These are phyloP conservation scores for Macrophomina pseudophaseolina DNA, from an alignment of 2,329 filamentous ascomycete genomes.

Conservation along the genomic window DNA sequence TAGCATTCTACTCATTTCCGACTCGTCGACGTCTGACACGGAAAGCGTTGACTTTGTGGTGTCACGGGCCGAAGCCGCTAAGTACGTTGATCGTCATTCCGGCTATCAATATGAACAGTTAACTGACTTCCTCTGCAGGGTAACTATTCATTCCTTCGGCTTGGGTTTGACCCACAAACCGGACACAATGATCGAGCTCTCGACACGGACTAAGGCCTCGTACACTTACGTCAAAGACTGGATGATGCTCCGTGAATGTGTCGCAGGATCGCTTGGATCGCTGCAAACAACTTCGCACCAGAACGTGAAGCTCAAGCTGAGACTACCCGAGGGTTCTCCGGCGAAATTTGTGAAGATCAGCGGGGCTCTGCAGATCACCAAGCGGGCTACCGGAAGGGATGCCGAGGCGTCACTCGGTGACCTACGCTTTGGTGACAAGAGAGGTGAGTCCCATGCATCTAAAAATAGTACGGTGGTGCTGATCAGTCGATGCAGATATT, in stretches of 20 bases:
- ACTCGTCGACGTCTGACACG: constrained; percentile 90
- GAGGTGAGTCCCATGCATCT: constrained; percentile 49
- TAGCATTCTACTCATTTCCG: constrained; percentile 94
- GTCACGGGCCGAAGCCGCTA: constrained; percentile 93
- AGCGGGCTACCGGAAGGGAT: constrained; percentile 91
- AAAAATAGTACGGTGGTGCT: constrained; percentile 25
- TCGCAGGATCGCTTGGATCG: constrained; percentile 89
- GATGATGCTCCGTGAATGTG: constrained; percentile 99
- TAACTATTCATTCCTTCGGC: constrained; percentile 95
- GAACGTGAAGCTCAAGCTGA: constrained; percentile 94
- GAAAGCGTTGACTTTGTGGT: constrained; percentile 98
- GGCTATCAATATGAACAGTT: neutral
- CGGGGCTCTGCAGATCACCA: constrained; percentile 93
- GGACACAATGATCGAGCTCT: constrained; percentile 97
- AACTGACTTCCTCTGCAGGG: constrained; percentile 56
- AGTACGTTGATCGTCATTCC: constrained; percentile 62
- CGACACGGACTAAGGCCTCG: constrained; percentile 91
- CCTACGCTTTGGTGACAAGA: constrained; percentile 92
- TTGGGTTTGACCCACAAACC: constrained; percentile 97
- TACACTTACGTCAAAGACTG: constrained; percentile 99
- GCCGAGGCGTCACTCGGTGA: constrained; percentile 92
- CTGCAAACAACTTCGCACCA: constrained; percentile 97
- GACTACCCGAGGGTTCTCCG: constrained; percentile 91
- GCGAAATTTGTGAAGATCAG: constrained; percentile 99
- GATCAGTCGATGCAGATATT: constrained; percentile 65